Conservation (phyloP, 2,329 filamentous ascomycete species). For the Shiraia bambusicola region DNA sequence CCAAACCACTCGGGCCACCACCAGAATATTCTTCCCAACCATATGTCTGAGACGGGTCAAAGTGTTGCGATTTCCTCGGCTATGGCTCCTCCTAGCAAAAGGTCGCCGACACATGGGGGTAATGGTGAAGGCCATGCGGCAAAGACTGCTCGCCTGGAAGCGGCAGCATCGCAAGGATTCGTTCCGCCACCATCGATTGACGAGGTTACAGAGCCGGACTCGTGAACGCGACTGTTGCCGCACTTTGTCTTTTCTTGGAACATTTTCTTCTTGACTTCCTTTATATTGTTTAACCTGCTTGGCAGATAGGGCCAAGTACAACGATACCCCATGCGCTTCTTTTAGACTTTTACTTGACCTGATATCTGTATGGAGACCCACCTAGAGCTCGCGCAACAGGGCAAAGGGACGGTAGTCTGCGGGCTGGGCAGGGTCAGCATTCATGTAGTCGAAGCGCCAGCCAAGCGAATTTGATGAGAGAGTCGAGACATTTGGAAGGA, state of each 20-base stretch:
- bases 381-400: no score
- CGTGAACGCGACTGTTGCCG: conserved; percentile 4
- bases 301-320: conserved; percentile 1
- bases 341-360: background rate
- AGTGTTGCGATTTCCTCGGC: conserved; percentile 19
- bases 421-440: no score
- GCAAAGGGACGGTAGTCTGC: no score
- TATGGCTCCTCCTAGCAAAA: conserved; percentile 19
- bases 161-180: conserved; percentile 34
- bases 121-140: conserved; percentile 34
- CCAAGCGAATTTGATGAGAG: no score
- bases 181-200: conserved; percentile 50
- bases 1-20: conserved; percentile 12
- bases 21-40: conserved; percentile 28
- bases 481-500: no score
- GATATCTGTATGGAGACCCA: no score
- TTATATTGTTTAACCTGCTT: background rate
- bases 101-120: conserved; percentile 21
- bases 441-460: no score
- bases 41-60: conserved; percentile 20
- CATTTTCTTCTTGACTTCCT: conserved; percentile 7
- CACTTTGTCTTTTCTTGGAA: conserved; percentile 3
- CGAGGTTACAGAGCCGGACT: conserved; percentile 44
- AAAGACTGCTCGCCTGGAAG: conserved; percentile 41
- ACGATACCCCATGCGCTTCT: conserved; percentile 4